These are phyloP conservation scores for Euphrasia confusa DNA, from an alignment of 257 asterid species.

Conservation along the genomic window DNA sequence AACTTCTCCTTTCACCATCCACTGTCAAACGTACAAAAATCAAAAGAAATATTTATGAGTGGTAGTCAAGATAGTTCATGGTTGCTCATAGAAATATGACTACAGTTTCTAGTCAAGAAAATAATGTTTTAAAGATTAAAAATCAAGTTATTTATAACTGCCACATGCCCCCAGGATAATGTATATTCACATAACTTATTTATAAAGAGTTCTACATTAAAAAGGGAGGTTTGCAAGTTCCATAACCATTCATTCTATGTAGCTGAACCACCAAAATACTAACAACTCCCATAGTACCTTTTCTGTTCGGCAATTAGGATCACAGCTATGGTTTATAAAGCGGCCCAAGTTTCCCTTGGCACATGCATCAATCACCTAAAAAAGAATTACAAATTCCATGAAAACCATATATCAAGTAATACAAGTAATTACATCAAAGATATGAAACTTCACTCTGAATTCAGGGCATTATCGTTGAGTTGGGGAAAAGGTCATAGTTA, in stretches of 20 bases:
- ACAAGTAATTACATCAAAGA: conserved; percentile 19
- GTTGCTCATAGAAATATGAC: background rate
- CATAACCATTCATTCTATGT: conserved; percentile 9
- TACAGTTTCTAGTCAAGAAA: background rate
- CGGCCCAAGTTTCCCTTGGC: conserved; percentile 94
- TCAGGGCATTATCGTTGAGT: conserved; percentile 7
- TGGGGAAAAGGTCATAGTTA: conserved; percentile 16
- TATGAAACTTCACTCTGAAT: conserved; percentile 6
- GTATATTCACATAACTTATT: conserved; percentile 14
- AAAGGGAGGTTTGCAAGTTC: conserved; percentile 15
- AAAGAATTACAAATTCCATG: conserved; percentile 24
- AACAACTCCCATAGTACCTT: conserved; percentile 48
- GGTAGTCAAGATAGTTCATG: background rate
- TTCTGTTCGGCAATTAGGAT: conserved; percentile 93
- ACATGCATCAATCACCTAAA: conserved; percentile 89
- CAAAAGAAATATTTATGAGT: conserved; percentile 16
- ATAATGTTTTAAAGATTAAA: background rate
- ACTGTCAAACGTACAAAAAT: conserved; percentile 43
- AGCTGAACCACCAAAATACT: conserved; percentile 17
- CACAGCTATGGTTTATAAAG: conserved; percentile 87
- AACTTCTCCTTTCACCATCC: conserved; percentile 97
- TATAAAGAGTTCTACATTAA: conserved; percentile 2
- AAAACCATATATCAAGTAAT: conserved; percentile 13
- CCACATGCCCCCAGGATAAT: background rate
- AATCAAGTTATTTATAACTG: background rate